phyloP scores from a whole-genome alignment of 176 grass and related monocot species.

The Triticum monococcum region DNA sequence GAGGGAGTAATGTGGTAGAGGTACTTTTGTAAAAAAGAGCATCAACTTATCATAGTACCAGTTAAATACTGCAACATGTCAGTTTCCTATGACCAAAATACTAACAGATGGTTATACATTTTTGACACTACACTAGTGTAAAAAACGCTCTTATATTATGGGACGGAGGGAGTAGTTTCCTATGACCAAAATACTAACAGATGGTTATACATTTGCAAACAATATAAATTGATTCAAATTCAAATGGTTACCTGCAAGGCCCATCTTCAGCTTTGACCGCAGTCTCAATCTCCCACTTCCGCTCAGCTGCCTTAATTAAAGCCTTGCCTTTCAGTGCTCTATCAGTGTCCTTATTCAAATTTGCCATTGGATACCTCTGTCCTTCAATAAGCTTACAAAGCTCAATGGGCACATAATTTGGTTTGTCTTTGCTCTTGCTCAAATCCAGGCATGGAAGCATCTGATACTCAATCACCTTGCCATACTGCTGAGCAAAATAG shows the following conservation, averaged over 20 bases:
- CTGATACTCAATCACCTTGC: constrained; percentile 31
- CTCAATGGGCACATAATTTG: constrained; percentile 57
- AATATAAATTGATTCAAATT: background rate
- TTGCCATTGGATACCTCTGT: constrained; percentile 52
- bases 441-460: constrained; percentile 65
- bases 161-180: background rate
- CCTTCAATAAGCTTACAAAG: constrained; percentile 54
- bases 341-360: constrained; percentile 22
- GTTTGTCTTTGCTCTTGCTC: constrained; percentile 56
- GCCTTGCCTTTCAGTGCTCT: background rate
- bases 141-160: too few relatives aligned
- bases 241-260: constrained; percentile 57
- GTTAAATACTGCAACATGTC: background rate
- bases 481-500: constrained; percentile 39
- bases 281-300: constrained; percentile 32
- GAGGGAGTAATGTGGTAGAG: background rate
- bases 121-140: background rate
- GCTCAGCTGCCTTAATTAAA: constrained; percentile 10
- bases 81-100: background rate
- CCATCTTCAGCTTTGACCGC: constrained; percentile 42
- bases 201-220: background rate
- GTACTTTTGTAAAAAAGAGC: background rate
- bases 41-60: background rate
- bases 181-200: background rate
- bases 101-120: background rate